Evolutionary conservation across 2,329 filamentous ascomycete genomes (phyloP).

Genomic region (Drechslerella stenobrocha): DNA sequence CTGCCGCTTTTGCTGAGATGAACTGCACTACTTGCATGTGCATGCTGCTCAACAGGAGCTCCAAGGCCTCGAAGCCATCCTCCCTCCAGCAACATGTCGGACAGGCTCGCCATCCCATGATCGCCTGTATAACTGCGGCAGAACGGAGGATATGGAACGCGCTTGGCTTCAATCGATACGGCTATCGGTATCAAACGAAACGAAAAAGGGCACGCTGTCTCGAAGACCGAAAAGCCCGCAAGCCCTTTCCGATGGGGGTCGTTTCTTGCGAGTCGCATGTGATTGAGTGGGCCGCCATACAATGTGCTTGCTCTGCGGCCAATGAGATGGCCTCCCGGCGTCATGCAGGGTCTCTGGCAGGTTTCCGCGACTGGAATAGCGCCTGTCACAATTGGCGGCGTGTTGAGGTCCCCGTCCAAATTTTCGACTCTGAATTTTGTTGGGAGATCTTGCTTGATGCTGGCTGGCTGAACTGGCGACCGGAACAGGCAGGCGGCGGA

Average conservation of each 20-base stretch:
- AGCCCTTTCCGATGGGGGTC: constrained; percentile 1
- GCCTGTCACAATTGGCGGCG: constrained; percentile 19
- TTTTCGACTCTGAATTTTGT: constrained; percentile 31
- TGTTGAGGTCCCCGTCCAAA: constrained; percentile 27
- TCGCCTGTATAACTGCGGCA: no score
- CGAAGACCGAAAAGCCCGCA: not conserved
- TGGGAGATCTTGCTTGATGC: constrained; percentile 2
- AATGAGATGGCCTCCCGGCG: constrained; percentile 29
- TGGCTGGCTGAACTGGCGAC: not conserved
- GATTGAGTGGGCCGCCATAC: constrained; percentile 20
- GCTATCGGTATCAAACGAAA: constrained; percentile 2
- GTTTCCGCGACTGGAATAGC: constrained; percentile 39
- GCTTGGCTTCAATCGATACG: constrained; percentile 5
- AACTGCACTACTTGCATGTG: not conserved
- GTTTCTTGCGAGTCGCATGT: constrained; percentile 24
- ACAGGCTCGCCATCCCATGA: no score
- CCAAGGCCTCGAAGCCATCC: not conserved
- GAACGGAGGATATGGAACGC: no score
- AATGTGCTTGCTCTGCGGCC: constrained; percentile 4
- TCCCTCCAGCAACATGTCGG: not conserved
- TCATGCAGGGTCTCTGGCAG: constrained; percentile 44
- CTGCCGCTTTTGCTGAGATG: not conserved
- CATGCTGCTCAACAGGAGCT: no score
- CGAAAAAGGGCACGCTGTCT: no score
- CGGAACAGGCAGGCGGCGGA: no score